Evolutionary conservation across 192 early-diverging fungal genomes (phyloP), one percentile per base, ranked within the genome.

Genomic region (Spizellomyces sp.): DNA sequence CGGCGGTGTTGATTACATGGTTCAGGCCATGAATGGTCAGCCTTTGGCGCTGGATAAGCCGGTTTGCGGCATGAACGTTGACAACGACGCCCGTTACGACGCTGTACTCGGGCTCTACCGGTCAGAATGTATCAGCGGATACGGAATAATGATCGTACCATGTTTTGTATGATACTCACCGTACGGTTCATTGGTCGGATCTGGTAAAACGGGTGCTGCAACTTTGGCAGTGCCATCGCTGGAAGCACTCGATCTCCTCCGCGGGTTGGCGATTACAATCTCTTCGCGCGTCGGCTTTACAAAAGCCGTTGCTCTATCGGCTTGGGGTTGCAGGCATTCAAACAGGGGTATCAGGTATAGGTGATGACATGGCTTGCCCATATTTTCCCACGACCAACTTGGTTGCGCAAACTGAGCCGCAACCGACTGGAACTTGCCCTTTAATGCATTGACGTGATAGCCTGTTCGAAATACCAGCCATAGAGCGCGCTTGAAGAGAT

Each of bases 401-500:
- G 50, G 50, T 54, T n/a, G 50, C 12, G 50, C 17, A 12, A 54
- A n/a, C 17, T 19, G 12, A n/a, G 50, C 50, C 14, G 14, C 50
- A 19, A 54, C 17, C 17, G 50, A 54, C 17, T 54, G 50, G 50
- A 54, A 54, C 50, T 54, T 54, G 12, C 50, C 50, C 17, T 54
- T 54, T 12, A 19, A 12, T 54, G 50, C 50, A 54, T 54, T 54
- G 12, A 54, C 50, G 17, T 54, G 50, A 54, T 54, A 54, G 12
- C 50, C 50, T 19, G 50, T 54, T 0, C 50, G 12, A 19, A n/a
- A 54, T n/a, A 54, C 50, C 4, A 54, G 12, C 50, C 50, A 54
- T n/a, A 54, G 50, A 54, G 50, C 50, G 12, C 50, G 50, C 17
- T 54, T 54, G 50, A 54, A 54, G 50, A 54, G 50, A 54, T 54